These are phyloP conservation scores for Candida glucosophila DNA, from an alignment of 1,139 yeast species.

Conservation along the genomic window DNA sequence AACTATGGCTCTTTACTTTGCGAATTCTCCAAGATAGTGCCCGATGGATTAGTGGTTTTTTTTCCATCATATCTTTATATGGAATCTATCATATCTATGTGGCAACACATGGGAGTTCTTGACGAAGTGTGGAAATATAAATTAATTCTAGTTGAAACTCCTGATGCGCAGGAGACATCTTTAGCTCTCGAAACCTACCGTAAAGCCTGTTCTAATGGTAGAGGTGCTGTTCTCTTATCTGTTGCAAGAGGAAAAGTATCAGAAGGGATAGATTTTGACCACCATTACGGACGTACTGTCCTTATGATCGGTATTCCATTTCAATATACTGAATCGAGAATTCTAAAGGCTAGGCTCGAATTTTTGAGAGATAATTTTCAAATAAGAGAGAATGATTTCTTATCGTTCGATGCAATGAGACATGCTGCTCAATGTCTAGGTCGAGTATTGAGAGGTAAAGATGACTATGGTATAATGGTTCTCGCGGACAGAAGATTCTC, in stretches of 20 bases:
- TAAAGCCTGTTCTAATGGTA: constrained; percentile 93
- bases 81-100: constrained; percentile 96
- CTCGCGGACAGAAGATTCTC: constrained; percentile 90
- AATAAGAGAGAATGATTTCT: constrained; percentile 85
- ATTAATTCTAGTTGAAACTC: constrained; percentile 92
- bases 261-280: constrained; percentile 98
- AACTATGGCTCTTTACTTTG: constrained; percentile 89
- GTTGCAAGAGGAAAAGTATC: constrained; percentile 99
- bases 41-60: constrained; percentile 97
- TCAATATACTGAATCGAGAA: constrained; percentile 96
- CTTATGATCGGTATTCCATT: constrained; percentile 98
- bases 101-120: constrained; percentile 97
- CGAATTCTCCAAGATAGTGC: constrained; percentile 91
- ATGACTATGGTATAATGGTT: constrained; percentile 98
- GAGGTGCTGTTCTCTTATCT: constrained; percentile 92
- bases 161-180: constrained; percentile 97
- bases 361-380: constrained; percentile 88
- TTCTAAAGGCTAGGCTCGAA: constrained; percentile 87
- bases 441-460: constrained; percentile 92
- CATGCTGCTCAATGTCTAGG: constrained; percentile 99
- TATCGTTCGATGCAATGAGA: constrained; percentile 98
- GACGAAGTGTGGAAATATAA: constrained; percentile 99
- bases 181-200: constrained; percentile 91
- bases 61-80: constrained; percentile 94
- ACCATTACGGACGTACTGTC: constrained; percentile 95